Conservation (phyloP, 306 rosid genomes). For the Prosopis cineraria region DNA sequence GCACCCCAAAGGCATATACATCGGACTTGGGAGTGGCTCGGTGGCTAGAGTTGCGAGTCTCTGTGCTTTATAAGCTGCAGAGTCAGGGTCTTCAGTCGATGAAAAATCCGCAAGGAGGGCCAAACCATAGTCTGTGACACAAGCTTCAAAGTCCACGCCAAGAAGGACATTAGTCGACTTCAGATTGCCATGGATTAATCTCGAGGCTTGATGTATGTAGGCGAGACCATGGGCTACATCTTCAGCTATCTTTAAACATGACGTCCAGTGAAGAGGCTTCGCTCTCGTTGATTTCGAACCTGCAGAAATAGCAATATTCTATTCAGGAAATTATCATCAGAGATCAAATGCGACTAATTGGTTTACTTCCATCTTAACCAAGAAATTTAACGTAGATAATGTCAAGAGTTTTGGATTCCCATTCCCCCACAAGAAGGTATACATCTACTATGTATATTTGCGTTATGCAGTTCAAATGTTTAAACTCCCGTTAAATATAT, state of each 20-base stretch:
- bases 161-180: conserved; percentile 89
- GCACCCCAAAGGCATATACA: conserved; percentile 77
- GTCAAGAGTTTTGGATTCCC: background rate
- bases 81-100: conserved; percentile 59
- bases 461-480: background rate
- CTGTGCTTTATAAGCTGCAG: conserved; percentile 73
- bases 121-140: conserved; percentile 80
- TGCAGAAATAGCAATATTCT: conserved; percentile 40
- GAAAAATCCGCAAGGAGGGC: conserved; percentile 58
- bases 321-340: background rate
- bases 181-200: conserved; percentile 76
- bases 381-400: background rate
- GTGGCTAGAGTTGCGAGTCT: conserved; percentile 59
- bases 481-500: too few relatives aligned
- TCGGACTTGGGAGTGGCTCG: conserved; percentile 70
- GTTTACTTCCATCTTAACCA: background rate
- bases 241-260: conserved; percentile 95
- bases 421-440: background rate
- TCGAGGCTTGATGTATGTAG: conserved; percentile 75
- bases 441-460: background rate
- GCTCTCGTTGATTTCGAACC: conserved; percentile 88
- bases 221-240: conserved; percentile 92
- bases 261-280: conserved; percentile 97
- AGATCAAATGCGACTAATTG: background rate
- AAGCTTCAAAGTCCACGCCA: conserved; percentile 90